phyloP scores from a whole-genome alignment of 768 basidiomycete species.

The Plicaturopsis crispa region DNA sequence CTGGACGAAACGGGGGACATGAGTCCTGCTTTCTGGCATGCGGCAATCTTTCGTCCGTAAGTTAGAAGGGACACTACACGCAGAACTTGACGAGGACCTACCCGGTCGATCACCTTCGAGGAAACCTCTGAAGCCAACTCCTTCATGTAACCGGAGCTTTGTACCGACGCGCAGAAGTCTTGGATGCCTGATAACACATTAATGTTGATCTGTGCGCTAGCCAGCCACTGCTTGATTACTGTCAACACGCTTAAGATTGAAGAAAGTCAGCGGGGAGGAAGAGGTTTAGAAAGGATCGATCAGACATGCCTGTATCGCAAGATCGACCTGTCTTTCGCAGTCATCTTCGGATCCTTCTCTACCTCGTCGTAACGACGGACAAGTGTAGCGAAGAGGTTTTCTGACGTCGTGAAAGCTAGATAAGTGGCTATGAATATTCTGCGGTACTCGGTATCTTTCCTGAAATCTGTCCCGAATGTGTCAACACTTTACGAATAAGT shows the following conservation, averaged over 20 bases:
- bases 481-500: neutral
- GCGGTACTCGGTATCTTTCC: constrained; percentile 27
- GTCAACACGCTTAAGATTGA: constrained; percentile 29
- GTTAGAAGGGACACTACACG: neutral
- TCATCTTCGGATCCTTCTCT: no score
- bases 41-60: no score
- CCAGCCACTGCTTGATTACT: constrained; percentile 30
- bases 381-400: constrained; percentile 30
- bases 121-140: constrained; percentile 25
- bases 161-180: constrained; percentile 24
- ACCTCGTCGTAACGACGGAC: no score
- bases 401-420: constrained; percentile 33
- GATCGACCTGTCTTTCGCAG: no score
- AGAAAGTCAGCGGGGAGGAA: no score
- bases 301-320: constrained; percentile 20
- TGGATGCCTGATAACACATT: constrained; percentile 27
- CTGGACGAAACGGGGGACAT: no score
- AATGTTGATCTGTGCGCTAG: constrained; percentile 18
- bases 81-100: no score
- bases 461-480: constrained; percentile 15
- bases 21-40: no score
- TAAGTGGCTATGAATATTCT: constrained; percentile 35
- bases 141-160: constrained; percentile 22
- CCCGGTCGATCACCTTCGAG: constrained; percentile 20
- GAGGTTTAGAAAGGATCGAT: no score